A percentile compares a stretch with the other conserved stretches of the same genome.
phyloP scores from a whole-genome alignment of 2,329 filamentous ascomycete species.

The Fusarium albidum region DNA sequence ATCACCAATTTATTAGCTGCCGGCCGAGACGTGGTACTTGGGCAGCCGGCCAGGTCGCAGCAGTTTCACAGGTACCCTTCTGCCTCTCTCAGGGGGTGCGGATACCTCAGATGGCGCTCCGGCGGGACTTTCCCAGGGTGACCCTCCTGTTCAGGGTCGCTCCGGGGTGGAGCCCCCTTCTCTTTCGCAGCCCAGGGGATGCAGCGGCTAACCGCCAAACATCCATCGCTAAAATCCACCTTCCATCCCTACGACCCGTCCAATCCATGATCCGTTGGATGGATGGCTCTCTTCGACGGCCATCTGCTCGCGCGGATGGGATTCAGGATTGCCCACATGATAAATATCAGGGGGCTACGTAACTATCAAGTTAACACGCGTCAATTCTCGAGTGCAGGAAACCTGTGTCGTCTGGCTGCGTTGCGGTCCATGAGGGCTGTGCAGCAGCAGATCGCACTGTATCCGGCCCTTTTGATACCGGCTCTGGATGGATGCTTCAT shows the following conservation, averaged over 20 bases:
- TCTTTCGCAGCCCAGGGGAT: constrained; percentile 4
- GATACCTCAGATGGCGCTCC: not conserved
- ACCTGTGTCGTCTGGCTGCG: not conserved
- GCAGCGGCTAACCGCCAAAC: constrained; percentile 5
- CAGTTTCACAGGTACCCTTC: constrained; percentile 3
- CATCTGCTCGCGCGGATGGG: not conserved
- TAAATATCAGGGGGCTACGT: constrained; percentile 4
- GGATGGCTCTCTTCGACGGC: not conserved
- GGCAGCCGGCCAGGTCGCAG: not conserved
- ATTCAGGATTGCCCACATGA: not conserved
- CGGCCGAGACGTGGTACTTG: constrained; percentile 4
- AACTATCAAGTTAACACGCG: not conserved
- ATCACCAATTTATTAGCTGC: constrained; percentile 38
- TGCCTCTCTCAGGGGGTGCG: constrained; percentile 20
- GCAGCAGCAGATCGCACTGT: too few relatives aligned
- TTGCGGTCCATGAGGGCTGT: too few relatives aligned
- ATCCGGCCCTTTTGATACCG: too few relatives aligned
- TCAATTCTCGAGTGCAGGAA: not conserved
- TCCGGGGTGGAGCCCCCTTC: constrained; percentile 14
- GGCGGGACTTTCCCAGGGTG: not conserved
- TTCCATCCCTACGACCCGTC: not conserved
- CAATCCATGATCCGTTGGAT: not conserved
- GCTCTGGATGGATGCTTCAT: too few relatives aligned
- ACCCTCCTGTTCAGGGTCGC: constrained; percentile 18
- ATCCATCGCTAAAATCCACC: constrained; percentile 7